A percentile compares a stretch with the other conserved stretches of the same genome.
These are phyloP conservation scores for Senecio squalidus DNA, from an alignment of 140 eudicot genomes.

Conservation along the genomic window DNA sequence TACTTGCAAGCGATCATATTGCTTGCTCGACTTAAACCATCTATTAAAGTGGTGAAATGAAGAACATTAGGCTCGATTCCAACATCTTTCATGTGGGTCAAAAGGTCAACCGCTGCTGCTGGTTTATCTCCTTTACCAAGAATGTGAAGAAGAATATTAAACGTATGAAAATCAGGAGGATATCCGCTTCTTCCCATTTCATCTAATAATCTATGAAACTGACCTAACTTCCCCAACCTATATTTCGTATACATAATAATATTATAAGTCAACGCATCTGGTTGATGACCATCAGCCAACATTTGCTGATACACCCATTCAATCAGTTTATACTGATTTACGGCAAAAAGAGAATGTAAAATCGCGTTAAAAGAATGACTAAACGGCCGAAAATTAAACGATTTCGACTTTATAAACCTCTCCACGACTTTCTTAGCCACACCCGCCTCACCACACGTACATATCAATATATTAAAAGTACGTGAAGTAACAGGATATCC, in stretches of 20 bases:
- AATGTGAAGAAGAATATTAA: slow-evolving; percentile 68
- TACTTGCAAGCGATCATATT: slow-evolving; percentile 5
- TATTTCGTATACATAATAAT: slow-evolving; percentile 64
- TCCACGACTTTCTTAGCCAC: slow-evolving; percentile 74
- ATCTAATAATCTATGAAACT: slow-evolving; percentile 60
- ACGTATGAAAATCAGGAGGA: slow-evolving; percentile 82
- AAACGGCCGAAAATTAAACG: slow-evolving; percentile 74
- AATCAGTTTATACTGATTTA: slow-evolving; percentile 61
- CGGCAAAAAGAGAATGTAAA: slow-evolving; percentile 55
- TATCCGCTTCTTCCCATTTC: slow-evolving; percentile 74
- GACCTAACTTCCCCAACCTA: slow-evolving; percentile 61
- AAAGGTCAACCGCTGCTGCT: slow-evolving; percentile 59
- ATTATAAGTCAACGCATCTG: slow-evolving; percentile 77
- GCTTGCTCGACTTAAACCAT: slow-evolving; percentile 10
- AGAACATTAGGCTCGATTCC: slow-evolving; percentile 69
- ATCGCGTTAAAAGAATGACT: slow-evolving; percentile 74
- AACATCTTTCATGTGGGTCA: slow-evolving; percentile 75
- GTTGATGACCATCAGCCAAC: slow-evolving; percentile 54
- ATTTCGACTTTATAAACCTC: slow-evolving; percentile 65
- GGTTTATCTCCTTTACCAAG: slow-evolving; percentile 81
- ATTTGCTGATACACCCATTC: slow-evolving; percentile 91
- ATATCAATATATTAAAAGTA: slow-evolving; percentile 72
- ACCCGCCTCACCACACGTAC: slow-evolving; percentile 76
- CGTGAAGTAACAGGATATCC: slow-evolving; percentile 78
- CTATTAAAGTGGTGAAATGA: slow-evolving; percentile 74